A percentile compares a stretch with the other conserved stretches of the same genome.
Evolutionary conservation across 495 filamentous ascomycete genomes (phyloP).

Genomic region (Platismatia glauca): DNA sequence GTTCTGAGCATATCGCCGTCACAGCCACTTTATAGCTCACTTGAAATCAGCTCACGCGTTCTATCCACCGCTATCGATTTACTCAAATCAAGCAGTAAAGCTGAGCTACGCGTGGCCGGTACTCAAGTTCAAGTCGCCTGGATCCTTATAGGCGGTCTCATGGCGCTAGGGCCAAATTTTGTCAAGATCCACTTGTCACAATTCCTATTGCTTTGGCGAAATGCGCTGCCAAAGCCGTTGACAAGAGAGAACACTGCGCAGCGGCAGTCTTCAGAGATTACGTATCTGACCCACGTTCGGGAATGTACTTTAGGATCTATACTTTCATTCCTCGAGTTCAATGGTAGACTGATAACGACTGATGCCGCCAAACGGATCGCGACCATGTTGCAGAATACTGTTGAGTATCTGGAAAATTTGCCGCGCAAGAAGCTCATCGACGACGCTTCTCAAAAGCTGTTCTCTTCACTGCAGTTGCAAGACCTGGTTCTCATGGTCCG

Average conservation of each 20-base stretch:
- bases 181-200: constrained; percentile 98
- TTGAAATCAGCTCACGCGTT: constrained; percentile 88
- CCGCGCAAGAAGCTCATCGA: constrained; percentile 80
- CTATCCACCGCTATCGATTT: constrained; percentile 84
- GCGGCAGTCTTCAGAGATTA: constrained; percentile 74
- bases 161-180: constrained; percentile 95
- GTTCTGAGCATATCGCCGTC: constrained; percentile 80
- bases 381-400: constrained; percentile 91
- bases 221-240: constrained; percentile 88
- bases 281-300: constrained; percentile 86
- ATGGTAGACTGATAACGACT: constrained; percentile 79
- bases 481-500: constrained; percentile 92
- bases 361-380: constrained; percentile 93
- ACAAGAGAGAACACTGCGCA: constrained; percentile 79
- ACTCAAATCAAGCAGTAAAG: constrained; percentile 85
- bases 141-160: constrained; percentile 92
- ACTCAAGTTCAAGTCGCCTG: constrained; percentile 97
- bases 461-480: constrained; percentile 77
- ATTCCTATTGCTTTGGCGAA: constrained; percentile 94
- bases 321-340: constrained; percentile 87
- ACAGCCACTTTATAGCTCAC: constrained; percentile 86
- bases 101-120: constrained; percentile 81
- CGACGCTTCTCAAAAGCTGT: constrained; percentile 76
- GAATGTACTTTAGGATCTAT: constrained; percentile 92
- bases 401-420: constrained; percentile 73